A percentile compares a stretch with the other conserved stretches of the same genome.
These are phyloP conservation scores for Cladosporium phlei DNA, from an alignment of 2,329 filamentous ascomycete species.

Conservation along the genomic window DNA sequence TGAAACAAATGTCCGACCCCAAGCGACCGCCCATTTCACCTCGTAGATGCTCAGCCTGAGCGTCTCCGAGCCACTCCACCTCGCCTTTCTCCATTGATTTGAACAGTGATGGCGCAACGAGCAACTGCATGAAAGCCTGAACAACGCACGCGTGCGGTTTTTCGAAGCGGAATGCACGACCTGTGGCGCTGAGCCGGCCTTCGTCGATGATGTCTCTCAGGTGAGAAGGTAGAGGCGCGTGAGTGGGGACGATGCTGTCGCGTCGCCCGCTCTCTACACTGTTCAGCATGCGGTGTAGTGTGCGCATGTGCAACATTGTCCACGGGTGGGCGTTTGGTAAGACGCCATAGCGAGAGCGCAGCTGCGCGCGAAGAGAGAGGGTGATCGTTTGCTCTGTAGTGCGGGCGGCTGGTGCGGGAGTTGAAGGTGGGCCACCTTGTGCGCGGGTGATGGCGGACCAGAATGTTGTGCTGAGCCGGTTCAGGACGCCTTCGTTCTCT, in stretches of 20 bases:
- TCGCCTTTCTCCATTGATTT: conserved; percentile 26
- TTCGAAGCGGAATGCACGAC: conserved; percentile 23
- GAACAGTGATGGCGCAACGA: conserved; percentile 21
- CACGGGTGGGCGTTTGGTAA: conserved; percentile 29
- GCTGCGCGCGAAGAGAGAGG: conserved; percentile 22
- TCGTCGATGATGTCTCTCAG: conserved; percentile 18
- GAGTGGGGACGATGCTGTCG: conserved; percentile 28
- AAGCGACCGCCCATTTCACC: conserved; percentile 16
- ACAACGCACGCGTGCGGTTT: conserved; percentile 27
- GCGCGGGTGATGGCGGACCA: conserved; percentile 27
- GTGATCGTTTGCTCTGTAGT: conserved; percentile 15
- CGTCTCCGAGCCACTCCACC: conserved; percentile 29
- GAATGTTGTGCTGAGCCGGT: conserved; percentile 24
- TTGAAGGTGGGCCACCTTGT: conserved; percentile 18
- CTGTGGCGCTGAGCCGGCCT: conserved; percentile 17
- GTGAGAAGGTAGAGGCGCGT: conserved; percentile 20
- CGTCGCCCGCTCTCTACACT: conserved; percentile 23
- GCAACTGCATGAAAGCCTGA: conserved; percentile 27
- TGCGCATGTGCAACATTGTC: conserved; percentile 34
- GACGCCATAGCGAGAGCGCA: conserved; percentile 33
- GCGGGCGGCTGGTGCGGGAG: conserved; percentile 3
- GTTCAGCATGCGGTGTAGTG: conserved; percentile 34
- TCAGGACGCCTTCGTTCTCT: conserved; percentile 18
- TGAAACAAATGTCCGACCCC: conserved; percentile 1
- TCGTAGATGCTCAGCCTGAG: conserved; percentile 20